Evolutionary conservation across 2,329 filamentous ascomycete species (phyloP).

Genomic region (Neophaeococcomyces aloes): DNA sequence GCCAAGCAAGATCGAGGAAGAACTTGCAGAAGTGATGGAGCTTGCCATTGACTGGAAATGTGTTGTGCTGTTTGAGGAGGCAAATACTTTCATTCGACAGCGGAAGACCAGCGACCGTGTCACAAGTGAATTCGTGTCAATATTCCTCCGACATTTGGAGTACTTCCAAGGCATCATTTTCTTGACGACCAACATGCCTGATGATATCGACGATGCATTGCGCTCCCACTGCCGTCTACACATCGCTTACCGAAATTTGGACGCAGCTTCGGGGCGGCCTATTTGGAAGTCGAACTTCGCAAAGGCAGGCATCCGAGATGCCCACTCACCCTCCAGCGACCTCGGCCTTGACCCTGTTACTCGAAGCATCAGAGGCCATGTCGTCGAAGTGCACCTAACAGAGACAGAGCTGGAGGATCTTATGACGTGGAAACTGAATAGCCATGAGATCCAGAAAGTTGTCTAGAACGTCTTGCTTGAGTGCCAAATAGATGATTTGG

Average conservation of each 20-base stretch:
- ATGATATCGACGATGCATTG: constrained; percentile 84
- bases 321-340: no score
- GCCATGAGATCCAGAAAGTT: no score
- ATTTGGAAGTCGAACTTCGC: constrained; percentile 52
- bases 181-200: constrained; percentile 75
- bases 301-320: no score
- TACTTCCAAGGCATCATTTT: constrained; percentile 90
- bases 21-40: constrained; percentile 74
- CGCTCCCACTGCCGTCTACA: constrained; percentile 69
- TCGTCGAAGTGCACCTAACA: no score
- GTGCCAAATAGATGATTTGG: no score
- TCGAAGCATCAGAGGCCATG: no score
- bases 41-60: constrained; percentile 81
- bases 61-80: constrained; percentile 74
- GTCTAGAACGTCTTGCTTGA: no score
- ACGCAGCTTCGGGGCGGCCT: constrained; percentile 58
- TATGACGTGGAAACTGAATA: no score
- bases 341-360: no score
- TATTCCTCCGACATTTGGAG: constrained; percentile 76
- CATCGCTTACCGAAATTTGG: constrained; percentile 66
- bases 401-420: no score
- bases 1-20: constrained; percentile 59
- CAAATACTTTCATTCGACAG: constrained; percentile 73
- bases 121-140: constrained; percentile 73
- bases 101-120: constrained; percentile 73